Conservation (phyloP, 805 yeast species). For the Blastobotrys chiropterorum region DNA sequence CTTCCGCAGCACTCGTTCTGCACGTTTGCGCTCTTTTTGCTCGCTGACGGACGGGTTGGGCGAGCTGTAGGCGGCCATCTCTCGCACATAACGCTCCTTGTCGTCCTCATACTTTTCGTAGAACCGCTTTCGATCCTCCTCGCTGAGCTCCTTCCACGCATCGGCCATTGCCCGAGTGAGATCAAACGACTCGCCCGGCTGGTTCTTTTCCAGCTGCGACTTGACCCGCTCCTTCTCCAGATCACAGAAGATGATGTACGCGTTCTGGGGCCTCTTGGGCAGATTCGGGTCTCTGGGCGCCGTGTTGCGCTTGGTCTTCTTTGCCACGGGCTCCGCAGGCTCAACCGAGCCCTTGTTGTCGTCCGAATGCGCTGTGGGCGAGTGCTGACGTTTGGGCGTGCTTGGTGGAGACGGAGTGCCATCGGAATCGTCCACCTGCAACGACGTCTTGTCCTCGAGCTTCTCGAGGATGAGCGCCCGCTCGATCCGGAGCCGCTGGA, state of each 20-base stretch:
- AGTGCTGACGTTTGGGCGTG: conserved; percentile 11
- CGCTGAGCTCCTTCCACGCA: conserved; percentile 72
- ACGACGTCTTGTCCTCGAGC: conserved; percentile 47
- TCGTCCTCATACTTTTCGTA: conserved; percentile 73
- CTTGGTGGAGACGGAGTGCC: conserved; percentile 28
- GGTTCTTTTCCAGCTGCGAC: conserved; percentile 49
- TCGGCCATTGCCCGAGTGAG: conserved; percentile 75
- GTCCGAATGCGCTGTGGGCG: conserved; percentile 2
- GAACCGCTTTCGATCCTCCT: conserved; percentile 64
- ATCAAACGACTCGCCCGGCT: conserved; percentile 46
- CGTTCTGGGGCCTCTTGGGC: conserved; percentile 88
- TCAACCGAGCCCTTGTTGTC: not conserved
- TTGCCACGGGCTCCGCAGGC: conserved; percentile 24
- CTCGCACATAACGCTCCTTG: conserved; percentile 64
- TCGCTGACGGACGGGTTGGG: conserved; percentile 1
- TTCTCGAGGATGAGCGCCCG: conserved; percentile 74
- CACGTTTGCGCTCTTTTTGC: not conserved
- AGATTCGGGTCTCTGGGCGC: conserved; percentile 70
- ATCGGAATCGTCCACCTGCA: conserved; percentile 24
- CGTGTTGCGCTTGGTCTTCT: conserved; percentile 29
- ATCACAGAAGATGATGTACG: conserved; percentile 83
- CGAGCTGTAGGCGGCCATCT: conserved; percentile 51
- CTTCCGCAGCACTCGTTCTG: not conserved
- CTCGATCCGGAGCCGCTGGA: conserved; percentile 75
- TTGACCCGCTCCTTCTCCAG: conserved; percentile 70